Conservation (phyloP, 225 moss, liverwort and hornwort species). For the Pseudoscleropodium purum region DNA sequence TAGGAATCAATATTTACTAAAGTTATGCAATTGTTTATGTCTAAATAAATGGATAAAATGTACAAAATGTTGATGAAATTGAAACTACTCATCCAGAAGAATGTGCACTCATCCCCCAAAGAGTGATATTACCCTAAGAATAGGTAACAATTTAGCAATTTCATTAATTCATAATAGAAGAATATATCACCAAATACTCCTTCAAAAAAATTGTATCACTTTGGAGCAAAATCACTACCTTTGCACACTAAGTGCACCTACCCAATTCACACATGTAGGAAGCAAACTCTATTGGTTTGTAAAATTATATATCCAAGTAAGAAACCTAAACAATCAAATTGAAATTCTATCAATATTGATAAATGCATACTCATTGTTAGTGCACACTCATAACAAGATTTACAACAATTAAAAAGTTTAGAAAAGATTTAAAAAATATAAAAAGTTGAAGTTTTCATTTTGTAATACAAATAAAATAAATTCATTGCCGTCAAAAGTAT, state of each 20-base stretch:
- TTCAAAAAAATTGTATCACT: not conserved
- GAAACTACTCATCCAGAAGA: not conserved
- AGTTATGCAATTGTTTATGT: not conserved
- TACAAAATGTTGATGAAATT: not conserved
- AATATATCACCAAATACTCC: not conserved
- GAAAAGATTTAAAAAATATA: not conserved
- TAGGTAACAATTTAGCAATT: not conserved
- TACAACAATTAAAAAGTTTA: not conserved
- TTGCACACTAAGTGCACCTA: fast-evolving
- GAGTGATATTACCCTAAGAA: fast-evolving
- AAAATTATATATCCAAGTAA: not conserved
- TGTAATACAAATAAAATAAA: not conserved
- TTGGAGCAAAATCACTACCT: not conserved
- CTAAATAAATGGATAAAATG: not conserved
- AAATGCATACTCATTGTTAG: not conserved
- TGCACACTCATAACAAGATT: not conserved
- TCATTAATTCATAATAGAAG: fast-evolving
- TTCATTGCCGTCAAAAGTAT: not conserved
- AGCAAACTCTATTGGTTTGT: not conserved
- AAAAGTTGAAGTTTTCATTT: not conserved
- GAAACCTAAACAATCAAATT: not conserved
- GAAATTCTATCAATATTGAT: fast-evolving
- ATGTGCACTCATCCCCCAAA: not conserved
- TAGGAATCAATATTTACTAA: not conserved
- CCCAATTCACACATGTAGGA: fast-evolving